phyloP scores from a whole-genome alignment of 257 asterid species.

The Solanum ossicruentum region DNA sequence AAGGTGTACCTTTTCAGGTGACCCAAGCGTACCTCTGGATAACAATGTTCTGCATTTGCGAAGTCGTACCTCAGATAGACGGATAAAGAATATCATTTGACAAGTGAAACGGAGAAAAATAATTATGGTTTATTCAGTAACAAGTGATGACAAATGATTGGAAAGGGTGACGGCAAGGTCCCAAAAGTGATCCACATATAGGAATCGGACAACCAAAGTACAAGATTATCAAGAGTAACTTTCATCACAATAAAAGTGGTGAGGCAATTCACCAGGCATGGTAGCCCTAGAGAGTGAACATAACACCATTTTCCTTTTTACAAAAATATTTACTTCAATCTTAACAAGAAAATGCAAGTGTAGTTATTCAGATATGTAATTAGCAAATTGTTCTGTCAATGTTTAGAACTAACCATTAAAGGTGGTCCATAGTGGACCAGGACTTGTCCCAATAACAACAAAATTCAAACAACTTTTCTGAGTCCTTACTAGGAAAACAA shows the following conservation, averaged over 20 bases:
- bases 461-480: not conserved
- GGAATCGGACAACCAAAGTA: not conserved
- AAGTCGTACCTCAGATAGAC: not conserved
- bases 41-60: slow-evolving; percentile 58
- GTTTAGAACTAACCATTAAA: not conserved
- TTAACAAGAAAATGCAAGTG: not conserved
- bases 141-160: not conserved
- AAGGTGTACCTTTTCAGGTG: slow-evolving; percentile 66
- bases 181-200: not conserved
- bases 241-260: not conserved
- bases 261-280: not conserved
- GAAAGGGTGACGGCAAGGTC: not conserved
- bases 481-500: not conserved
- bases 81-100: not conserved
- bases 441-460: not conserved
- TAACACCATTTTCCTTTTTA: not conserved
- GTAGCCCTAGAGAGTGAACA: not conserved
- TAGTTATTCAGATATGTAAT: not conserved
- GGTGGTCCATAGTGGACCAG: not conserved
- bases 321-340: not conserved
- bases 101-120: not conserved
- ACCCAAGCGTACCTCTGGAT: slow-evolving; percentile 88
- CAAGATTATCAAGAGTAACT: not conserved
- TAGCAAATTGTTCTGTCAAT: not conserved
- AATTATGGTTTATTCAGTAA: not conserved